These are phyloP conservation scores for Salix purpurea DNA, from an alignment of 345 rosid species.

Conservation along the genomic window DNA sequence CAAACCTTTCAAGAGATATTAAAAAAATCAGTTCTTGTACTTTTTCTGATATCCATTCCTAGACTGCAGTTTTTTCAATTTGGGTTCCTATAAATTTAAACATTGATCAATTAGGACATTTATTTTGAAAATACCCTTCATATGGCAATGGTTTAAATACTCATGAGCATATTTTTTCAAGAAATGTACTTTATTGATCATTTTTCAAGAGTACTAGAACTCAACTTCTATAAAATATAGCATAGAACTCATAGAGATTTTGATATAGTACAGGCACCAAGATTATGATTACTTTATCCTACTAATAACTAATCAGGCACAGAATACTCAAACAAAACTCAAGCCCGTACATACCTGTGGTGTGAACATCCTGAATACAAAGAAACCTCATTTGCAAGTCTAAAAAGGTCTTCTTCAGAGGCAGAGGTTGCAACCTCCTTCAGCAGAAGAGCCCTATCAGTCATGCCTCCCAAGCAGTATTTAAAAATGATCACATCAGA, in stretches of 20 bases:
- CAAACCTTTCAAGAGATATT: background rate
- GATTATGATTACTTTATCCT: background rate
- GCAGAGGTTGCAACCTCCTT: constrained; percentile 68
- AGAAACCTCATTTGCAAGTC: constrained; percentile 73
- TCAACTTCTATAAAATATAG: background rate
- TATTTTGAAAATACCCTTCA: too few relatives aligned
- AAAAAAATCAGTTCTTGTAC: background rate
- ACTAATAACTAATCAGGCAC: background rate
- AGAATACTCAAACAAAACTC: background rate
- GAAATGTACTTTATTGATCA: background rate
- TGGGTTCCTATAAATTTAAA: background rate
- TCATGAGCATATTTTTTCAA: too few relatives aligned
- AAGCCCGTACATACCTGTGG: constrained; percentile 47
- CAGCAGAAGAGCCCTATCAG: constrained; percentile 68
- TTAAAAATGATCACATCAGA: constrained; percentile 60
- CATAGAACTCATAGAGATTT: background rate
- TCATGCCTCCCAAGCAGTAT: constrained; percentile 73
- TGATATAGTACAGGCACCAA: background rate
- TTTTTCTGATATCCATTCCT: background rate
- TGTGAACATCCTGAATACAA: constrained; percentile 86
- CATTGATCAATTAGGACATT: background rate
- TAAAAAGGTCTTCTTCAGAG: constrained; percentile 59
- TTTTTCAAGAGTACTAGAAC: background rate
- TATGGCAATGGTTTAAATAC: too few relatives aligned
- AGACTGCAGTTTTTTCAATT: background rate